Evolutionary conservation across 164 flowering plant species (phyloP).

Genomic region (Euptelea pleiosperma): DNA sequence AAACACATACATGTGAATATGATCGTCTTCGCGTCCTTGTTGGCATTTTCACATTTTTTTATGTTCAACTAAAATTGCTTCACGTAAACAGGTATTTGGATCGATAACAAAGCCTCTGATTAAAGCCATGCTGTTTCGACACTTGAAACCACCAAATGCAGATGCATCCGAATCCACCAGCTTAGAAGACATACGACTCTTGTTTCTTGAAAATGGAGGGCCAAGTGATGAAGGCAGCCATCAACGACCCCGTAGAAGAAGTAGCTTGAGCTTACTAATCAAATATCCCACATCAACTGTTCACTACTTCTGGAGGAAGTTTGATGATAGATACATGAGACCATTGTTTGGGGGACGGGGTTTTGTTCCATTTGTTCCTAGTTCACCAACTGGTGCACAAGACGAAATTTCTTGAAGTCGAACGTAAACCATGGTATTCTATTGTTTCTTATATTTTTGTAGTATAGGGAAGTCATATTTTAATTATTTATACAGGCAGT

Average conservation of each 20-base stretch:
- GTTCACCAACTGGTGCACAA: slow-evolving; percentile 44
- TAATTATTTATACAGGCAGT: too few relatives aligned
- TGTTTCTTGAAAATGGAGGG: slow-evolving; percentile 43
- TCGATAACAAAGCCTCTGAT: slow-evolving; percentile 69
- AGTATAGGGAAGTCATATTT: too few relatives aligned
- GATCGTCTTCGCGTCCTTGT: too few relatives aligned
- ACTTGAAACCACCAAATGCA: slow-evolving; percentile 20
- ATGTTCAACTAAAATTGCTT: background rate
- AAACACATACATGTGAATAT: background rate
- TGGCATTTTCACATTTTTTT: background rate
- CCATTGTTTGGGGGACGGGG: slow-evolving; percentile 79
- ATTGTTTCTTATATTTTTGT: too few relatives aligned
- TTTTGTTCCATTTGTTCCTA: slow-evolving; percentile 55
- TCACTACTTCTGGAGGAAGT: slow-evolving; percentile 79
- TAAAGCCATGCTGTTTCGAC: slow-evolving; percentile 34
- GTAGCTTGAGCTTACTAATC: slow-evolving; percentile 51
- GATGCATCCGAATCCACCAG: slow-evolving; percentile 41
- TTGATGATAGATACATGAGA: slow-evolving; percentile 74
- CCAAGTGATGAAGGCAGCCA: slow-evolving; percentile 16
- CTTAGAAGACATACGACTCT: slow-evolving; percentile 46
- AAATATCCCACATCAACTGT: slow-evolving; percentile 56
- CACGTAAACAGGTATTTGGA: slow-evolving; percentile 55
- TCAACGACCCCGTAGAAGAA: slow-evolving; percentile 15
- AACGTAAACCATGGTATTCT: too few relatives aligned
- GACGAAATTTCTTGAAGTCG: background rate